Base-by-base conservation (phyloP, 78 protist species). In the Diacronema lutheri region DNA sequence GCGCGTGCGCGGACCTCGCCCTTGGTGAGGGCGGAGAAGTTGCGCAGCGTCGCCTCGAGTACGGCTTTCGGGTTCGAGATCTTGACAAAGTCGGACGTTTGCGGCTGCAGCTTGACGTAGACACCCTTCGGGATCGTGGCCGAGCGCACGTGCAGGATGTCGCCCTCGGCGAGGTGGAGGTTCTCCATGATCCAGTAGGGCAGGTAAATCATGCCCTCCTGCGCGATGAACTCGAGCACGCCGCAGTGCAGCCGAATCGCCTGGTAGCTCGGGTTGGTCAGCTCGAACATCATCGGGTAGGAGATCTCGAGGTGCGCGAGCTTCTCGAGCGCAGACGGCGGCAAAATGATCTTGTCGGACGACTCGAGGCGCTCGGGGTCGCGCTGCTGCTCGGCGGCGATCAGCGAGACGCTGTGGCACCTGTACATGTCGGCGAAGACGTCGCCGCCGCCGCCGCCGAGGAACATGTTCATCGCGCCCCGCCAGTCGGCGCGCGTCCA, bases 51-150 rank as follows among this genome's bases (percentile, higher is more conserved):
- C 16, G 1, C 55, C 64, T 44, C 86, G 64, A n/a, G 57, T 33
- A 64, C 81, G 4, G 40, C 78, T 57, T 83, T 88, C 1, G 91
- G 91, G 21, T 88, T 82, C 35, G 87, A 35, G 73, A 88, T 83
- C 79, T 83, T 83, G 50, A 88, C 12, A 80, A 88, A 88, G 37
- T 78, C 58, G 31, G 77, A 60, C 29, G 60, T 46, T 61, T 88
- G 91, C n/a, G 91, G 88, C 72, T 85, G 83, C 10, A 88, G 68
- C 77, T 79, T 81, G 57, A 88, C 87, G 44, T 56, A 73, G 12
- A 4, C 12, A 11, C 91, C 87, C 65, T 83, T 71, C 29, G 72
- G 81, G 44, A 88, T 61, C 25, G 79, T 23, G 4, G 44, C 88
- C 26, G 78, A 73, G n/a, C 31, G 4, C 16, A 88, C 21, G 33